Evolutionary conservation across 2,329 filamentous ascomycete genomes (phyloP).

Genomic region (Colletotrichum abscissum): DNA sequence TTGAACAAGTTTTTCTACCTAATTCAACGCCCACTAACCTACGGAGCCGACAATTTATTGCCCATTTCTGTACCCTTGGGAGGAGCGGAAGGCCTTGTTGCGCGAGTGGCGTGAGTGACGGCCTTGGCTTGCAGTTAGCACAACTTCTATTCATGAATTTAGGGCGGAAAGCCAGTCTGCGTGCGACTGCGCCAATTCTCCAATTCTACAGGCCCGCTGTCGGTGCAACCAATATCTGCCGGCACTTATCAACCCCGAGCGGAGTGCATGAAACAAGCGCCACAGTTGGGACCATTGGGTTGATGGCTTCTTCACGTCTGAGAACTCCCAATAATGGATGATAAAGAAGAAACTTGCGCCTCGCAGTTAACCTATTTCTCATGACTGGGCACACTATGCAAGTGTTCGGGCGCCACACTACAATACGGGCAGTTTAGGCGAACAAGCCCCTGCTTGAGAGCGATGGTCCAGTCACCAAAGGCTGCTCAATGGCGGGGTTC

Average conservation of each 20-base stretch:
- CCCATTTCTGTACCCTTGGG: no score
- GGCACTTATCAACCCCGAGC: background rate
- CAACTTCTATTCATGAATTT: no score
- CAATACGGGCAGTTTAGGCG: constrained; percentile 12
- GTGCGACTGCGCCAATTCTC: background rate
- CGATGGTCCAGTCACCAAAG: background rate
- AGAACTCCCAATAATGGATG: background rate
- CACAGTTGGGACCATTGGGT: background rate
- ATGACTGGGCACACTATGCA: background rate
- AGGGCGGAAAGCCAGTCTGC: no score
- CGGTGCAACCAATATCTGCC: background rate
- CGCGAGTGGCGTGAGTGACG: no score
- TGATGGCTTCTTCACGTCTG: background rate
- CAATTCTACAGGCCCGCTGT: background rate
- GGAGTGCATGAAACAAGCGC: background rate
- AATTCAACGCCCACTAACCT: no score
- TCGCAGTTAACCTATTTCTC: background rate
- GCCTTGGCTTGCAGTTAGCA: no score
- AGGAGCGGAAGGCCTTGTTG: no score
- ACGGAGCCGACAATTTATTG: no score
- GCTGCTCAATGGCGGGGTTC: constrained; percentile 6
- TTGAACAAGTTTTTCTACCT: no score
- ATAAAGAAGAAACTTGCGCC: background rate
- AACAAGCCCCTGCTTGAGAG: background rate
- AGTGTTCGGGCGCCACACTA: constrained; percentile 17